phyloP scores from a whole-genome alignment of 192 early-diverging fungal genomes.

The Polychytrium aggregatum region DNA sequence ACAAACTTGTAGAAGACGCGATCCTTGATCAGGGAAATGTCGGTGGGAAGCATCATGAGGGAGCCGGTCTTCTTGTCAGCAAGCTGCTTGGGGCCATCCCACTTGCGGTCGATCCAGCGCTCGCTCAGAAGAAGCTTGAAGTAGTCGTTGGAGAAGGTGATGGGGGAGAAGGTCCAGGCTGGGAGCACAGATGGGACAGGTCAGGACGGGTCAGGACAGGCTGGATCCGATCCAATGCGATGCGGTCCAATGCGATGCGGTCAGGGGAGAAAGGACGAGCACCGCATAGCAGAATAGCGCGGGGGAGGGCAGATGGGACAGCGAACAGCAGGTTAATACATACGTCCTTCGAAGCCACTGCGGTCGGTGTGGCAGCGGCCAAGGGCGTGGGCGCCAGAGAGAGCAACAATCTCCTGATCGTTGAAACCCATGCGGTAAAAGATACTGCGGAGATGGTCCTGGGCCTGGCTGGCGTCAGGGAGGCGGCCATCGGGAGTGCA shows the following conservation, averaged over 20 bases:
- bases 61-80: slow-evolving; percentile 58
- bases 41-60: slow-evolving; percentile 60
- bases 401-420: slow-evolving; percentile 56
- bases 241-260: no score
- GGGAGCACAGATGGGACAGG: slow-evolving; percentile 35
- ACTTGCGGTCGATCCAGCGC: slow-evolving; percentile 50
- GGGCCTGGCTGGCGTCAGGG: slow-evolving; percentile 49
- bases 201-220: slow-evolving; percentile 62
- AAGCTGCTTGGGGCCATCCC: slow-evolving; percentile 75
- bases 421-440: slow-evolving; percentile 53
- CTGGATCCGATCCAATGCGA: no score
- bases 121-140: slow-evolving; percentile 45
- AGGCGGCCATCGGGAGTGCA: slow-evolving; percentile 58
- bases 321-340: slow-evolving; percentile 1
- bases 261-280: no score
- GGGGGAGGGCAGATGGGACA: background rate
- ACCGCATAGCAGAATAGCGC: no score
- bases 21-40: slow-evolving; percentile 53
- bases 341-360: slow-evolving; percentile 48
- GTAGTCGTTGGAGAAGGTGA: slow-evolving; percentile 81
- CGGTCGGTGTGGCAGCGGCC: slow-evolving; percentile 52
- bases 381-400: slow-evolving; percentile 55
- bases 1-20: slow-evolving; percentile 44
- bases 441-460: slow-evolving; percentile 42
- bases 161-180: slow-evolving; percentile 82